Evolutionary conservation across 208 protist species (phyloP).

Genomic region (Zelonia costaricensis): DNA sequence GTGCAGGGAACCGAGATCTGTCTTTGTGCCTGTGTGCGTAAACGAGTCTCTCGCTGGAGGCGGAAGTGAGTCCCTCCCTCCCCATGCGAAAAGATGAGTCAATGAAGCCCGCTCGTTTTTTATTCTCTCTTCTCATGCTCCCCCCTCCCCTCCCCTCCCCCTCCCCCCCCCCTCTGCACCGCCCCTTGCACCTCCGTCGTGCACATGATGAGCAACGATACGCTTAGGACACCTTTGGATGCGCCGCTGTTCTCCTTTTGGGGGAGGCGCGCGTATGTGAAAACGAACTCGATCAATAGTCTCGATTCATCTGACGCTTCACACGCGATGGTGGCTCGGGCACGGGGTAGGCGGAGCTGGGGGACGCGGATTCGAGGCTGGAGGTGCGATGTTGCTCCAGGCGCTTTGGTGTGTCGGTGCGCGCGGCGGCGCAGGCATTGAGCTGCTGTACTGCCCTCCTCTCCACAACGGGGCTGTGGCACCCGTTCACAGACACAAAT

Average conservation of each 20-base stretch:
- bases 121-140: not conserved
- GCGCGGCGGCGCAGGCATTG: too few relatives aligned
- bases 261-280: constrained; percentile 6
- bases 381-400: too few relatives aligned
- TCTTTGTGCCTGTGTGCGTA: constrained; percentile 2
- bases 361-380: too few relatives aligned
- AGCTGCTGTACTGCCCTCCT: too few relatives aligned
- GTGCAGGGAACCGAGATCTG: constrained; percentile 39
- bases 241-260: not conserved
- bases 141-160: not conserved
- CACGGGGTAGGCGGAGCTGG: too few relatives aligned
- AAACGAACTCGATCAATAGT: constrained; percentile 25
- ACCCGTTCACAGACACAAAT: too few relatives aligned
- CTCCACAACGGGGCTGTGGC: too few relatives aligned
- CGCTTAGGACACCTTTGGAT: constrained; percentile 33
- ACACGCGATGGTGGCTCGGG: too few relatives aligned
- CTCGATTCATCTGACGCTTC: constrained; percentile 27
- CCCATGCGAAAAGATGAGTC: too few relatives aligned
- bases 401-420: too few relatives aligned
- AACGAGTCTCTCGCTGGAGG: not conserved
- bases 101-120: too few relatives aligned
- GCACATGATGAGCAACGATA: constrained; percentile 22
- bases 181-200: not conserved
- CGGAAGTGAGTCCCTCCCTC: too few relatives aligned
- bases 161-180: not conserved